phyloP scores from a whole-genome alignment of 129 eudicot species.

The Centaurea solstitialis region DNA sequence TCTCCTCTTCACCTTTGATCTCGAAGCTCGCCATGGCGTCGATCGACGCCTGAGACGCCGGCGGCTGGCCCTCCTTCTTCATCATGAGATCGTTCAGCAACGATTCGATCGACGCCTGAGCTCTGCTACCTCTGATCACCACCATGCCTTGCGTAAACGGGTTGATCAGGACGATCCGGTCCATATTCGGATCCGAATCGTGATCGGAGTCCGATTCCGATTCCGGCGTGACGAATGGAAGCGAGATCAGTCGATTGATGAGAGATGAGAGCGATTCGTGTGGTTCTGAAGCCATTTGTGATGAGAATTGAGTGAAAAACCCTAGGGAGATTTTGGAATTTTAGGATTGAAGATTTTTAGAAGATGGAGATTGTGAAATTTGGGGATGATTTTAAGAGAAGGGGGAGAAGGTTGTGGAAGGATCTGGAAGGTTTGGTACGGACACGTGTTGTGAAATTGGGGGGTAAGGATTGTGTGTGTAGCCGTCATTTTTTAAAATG shows the following conservation, averaged over 20 bases:
- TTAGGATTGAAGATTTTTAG: neutral
- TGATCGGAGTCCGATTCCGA: slow-evolving; percentile 18
- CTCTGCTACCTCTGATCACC: slow-evolving; percentile 40
- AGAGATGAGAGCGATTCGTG: slow-evolving; percentile 30
- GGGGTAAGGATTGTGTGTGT: neutral
- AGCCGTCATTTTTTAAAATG: neutral
- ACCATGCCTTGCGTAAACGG: slow-evolving; percentile 58
- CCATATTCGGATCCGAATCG: slow-evolving; percentile 12
- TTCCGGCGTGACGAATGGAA: slow-evolving; percentile 40
- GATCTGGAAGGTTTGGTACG: slow-evolving; percentile 43
- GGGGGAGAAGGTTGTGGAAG: slow-evolving; percentile 48
- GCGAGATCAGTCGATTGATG: slow-evolving; percentile 36
- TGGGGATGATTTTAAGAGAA: neutral
- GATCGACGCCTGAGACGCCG: slow-evolving; percentile 61
- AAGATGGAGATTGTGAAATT: neutral
- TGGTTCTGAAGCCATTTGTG: slow-evolving; percentile 38
- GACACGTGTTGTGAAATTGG: neutral
- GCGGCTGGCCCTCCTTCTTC: slow-evolving; percentile 54
- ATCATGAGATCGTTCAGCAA: slow-evolving; percentile 25
- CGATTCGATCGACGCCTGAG: too few species aligned
- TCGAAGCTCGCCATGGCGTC: slow-evolving; percentile 47
- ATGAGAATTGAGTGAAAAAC: neutral
- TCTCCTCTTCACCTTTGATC: slow-evolving; percentile 24
- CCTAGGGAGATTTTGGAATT: neutral
- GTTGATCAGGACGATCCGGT: slow-evolving; percentile 57